phyloP scores from a whole-genome alignment of 2,329 filamentous ascomycete genomes.

The Fusarium robinianum region DNA sequence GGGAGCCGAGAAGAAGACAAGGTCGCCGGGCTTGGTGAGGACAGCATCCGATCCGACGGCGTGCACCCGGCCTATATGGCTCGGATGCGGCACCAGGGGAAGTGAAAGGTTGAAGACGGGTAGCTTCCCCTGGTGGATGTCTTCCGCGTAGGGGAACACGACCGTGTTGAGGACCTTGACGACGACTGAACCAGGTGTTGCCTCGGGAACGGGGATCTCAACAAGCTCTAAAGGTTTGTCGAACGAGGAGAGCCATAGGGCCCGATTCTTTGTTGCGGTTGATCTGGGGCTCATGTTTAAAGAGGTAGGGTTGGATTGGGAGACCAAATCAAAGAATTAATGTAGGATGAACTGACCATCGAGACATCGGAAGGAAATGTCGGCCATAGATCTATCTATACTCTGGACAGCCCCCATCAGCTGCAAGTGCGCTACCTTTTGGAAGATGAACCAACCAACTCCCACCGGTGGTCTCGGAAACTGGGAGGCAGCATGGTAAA shows the following conservation, averaged over 20 bases:
- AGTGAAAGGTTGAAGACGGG: neutral
- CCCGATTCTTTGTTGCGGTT: neutral
- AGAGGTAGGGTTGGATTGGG: neutral
- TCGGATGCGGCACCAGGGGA: neutral
- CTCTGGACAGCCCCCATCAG: neutral
- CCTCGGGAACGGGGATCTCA: neutral
- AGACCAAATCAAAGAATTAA: neutral
- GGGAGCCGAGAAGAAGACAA: neutral
- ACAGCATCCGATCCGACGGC: slow-evolving; percentile 1
- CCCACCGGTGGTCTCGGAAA: neutral
- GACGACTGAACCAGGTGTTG: neutral
- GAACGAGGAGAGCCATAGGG: neutral
- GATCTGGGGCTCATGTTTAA: neutral
- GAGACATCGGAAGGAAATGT: neutral
- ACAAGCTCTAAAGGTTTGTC: neutral
- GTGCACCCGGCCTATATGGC: neutral
- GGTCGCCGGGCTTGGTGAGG: neutral
- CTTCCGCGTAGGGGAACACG: neutral
- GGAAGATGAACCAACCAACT: neutral
- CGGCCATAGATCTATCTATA: too few relatives aligned
- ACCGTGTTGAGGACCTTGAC: neutral
- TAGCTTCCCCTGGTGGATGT: neutral
- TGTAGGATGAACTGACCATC: neutral
- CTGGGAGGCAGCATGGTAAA: neutral
- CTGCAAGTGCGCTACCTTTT: neutral